Base-by-base conservation (phyloP, 163 green algal genomes). In the Smithsoniella earleae region DNA sequence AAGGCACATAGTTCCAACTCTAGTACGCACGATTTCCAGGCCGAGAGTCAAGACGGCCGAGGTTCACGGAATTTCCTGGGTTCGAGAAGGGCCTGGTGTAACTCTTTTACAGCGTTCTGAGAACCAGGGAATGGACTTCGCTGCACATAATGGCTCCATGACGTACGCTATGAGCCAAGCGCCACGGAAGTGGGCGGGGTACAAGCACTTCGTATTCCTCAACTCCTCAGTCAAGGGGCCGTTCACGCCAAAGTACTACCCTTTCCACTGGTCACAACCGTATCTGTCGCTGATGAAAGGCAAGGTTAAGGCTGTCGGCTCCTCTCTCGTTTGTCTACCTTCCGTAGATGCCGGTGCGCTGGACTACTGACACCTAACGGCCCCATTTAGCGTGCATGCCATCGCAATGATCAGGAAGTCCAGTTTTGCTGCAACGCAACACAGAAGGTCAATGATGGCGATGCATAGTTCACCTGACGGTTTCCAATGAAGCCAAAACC, bases 121-220 rank as follows among this genome's bases (percentile, higher is more conserved):
- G 74, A 94, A 94, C 40, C 80, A 86, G 65, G 88, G 88, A 74
- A 94, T 94, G 88, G 88, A 94, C 78, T 82, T 94, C 40, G 88
- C 81, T 5, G 80, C 85, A 3, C 88, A 94, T 76, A 94, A 94
- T 74, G 77, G 78, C 27, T 89, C 78, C 2, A 66, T 92, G 8
- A 76, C 82, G 46, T 91, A 82, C 38, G 3, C 85, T 4, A 55
- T 74, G 64, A 37, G n/a, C n/a, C n/a, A n/a, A n/a, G n/a, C n/a
- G n/a, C n/a, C n/a, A n/a, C n/a, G n/a, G n/a, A n/a, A n/a, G n/a
- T n/a, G n/a, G 82, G 83, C 73, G 4, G 77, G 62, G 10, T 93
- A 90, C 77, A 75, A 66, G 3, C 90, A 89, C 66, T 89, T 89
- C 37, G 77, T 93, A 30, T 82, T 93, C 46, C 66, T 93, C 28